Conservation (phyloP, 1,139 yeast genomes). For the Suhomyces bokatorum region DNA sequence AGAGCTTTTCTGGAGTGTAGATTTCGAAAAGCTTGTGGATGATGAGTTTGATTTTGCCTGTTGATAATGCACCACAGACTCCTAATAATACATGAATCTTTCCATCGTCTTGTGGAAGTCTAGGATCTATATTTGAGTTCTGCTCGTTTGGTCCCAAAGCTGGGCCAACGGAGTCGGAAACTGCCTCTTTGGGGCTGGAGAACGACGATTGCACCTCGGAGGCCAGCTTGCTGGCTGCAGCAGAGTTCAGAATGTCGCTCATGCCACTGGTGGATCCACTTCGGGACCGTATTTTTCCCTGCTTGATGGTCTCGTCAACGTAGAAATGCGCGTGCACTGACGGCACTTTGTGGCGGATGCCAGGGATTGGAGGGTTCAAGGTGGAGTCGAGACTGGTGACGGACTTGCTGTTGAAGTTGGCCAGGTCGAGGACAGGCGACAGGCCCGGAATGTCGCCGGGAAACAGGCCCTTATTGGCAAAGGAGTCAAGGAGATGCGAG, state of each 20-base stretch:
- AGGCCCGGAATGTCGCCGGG: conserved; percentile 16
- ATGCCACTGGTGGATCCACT: conserved; percentile 35
- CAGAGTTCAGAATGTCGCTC: conserved; percentile 5
- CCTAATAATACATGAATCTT: conserved; percentile 84
- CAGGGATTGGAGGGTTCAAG: conserved; percentile 33
- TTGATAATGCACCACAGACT: conserved; percentile 86
- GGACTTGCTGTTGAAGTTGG: conserved; percentile 18
- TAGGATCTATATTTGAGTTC: conserved; percentile 65
- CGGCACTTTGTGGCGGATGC: conserved; percentile 53
- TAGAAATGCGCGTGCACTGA: conserved; percentile 81
- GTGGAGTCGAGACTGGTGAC: conserved; percentile 30
- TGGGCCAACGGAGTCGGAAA: neutral
- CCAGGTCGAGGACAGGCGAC: conserved; percentile 9
- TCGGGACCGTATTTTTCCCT: conserved; percentile 42
- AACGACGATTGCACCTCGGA: conserved; percentile 2
- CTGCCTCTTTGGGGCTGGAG: conserved; percentile 1
- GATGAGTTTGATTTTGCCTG: conserved; percentile 71
- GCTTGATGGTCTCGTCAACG: conserved; percentile 69
- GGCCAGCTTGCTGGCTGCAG: conserved; percentile 3
- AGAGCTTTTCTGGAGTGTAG: conserved; percentile 69
- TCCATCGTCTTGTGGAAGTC: conserved; percentile 89
- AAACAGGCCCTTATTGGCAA: conserved; percentile 3
- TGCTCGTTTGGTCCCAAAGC: conserved; percentile 33
- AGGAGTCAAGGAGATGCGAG: conserved; percentile 2
- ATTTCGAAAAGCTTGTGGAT: conserved; percentile 77